Evolutionary conservation across 305 asterid genomes (phyloP).

Genomic region (Striga hermonthica): DNA sequence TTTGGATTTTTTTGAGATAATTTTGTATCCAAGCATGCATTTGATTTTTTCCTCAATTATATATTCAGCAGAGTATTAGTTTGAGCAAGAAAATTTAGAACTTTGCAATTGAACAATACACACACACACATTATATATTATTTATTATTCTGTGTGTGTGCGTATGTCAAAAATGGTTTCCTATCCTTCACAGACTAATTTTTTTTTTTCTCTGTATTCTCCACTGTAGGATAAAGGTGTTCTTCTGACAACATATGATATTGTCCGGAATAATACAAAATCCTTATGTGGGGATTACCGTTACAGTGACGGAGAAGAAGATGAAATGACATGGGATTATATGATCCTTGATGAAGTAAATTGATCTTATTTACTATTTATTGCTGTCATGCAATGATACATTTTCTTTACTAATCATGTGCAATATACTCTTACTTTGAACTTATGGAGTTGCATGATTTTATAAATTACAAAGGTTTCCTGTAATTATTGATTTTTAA

Average conservation of each 20-base stretch:
- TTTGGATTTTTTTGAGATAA: too few relatives aligned
- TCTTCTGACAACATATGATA: slow-evolving; percentile 90
- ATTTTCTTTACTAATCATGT: slow-evolving; percentile 10
- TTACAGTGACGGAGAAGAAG: slow-evolving; percentile 43
- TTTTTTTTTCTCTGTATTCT: slow-evolving; percentile 24
- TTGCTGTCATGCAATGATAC: slow-evolving; percentile 13
- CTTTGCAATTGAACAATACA: background rate
- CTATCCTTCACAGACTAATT: slow-evolving; percentile 18
- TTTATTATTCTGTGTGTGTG: background rate
- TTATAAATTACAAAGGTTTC: background rate
- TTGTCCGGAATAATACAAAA: slow-evolving; percentile 72
- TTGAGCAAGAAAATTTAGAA: background rate
- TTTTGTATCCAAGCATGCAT: background rate
- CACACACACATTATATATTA: too few relatives aligned
- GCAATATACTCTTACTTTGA: slow-evolving; percentile 18
- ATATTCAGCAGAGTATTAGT: slow-evolving; percentile 7
- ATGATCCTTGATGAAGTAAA: slow-evolving; percentile 93
- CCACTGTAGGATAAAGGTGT: slow-evolving; percentile 70
- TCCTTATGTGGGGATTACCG: slow-evolving; percentile 59
- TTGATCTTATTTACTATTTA: slow-evolving; percentile 14
- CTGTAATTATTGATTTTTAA: background rate
- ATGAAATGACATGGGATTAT: slow-evolving; percentile 75
- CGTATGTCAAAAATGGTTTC: slow-evolving; percentile 4
- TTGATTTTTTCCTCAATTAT: slow-evolving; percentile 15
- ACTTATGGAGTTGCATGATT: slow-evolving; percentile 3